Conservation (phyloP, 331 rosid genomes). For the Malus hybrid region DNA sequence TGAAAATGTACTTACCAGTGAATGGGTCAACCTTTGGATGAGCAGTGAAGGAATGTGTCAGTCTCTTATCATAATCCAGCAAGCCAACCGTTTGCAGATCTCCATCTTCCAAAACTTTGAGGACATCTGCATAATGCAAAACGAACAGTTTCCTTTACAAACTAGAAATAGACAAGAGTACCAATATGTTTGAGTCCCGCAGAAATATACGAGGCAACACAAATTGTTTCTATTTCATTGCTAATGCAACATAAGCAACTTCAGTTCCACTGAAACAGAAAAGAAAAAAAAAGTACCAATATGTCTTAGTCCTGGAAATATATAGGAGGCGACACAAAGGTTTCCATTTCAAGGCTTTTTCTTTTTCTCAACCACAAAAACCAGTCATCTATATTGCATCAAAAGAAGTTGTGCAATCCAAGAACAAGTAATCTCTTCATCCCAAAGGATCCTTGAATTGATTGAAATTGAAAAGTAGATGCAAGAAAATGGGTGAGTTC, state of each 20-base stretch:
- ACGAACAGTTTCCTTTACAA: conserved; percentile 13
- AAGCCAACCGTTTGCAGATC: too few relatives aligned
- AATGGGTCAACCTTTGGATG: conserved; percentile 97
- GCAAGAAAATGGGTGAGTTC: neutral
- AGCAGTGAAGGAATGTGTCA: conserved; percentile 59
- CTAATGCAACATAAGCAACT: conserved; percentile 10
- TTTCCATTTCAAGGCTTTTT: neutral
- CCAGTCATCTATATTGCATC: neutral
- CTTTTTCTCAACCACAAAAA: conserved; percentile 1
- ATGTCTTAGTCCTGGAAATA: neutral
- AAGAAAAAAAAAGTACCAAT: neutral
- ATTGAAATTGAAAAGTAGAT: neutral
- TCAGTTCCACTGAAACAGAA: conserved; percentile 18
- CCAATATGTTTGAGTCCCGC: neutral
- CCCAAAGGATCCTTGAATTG: neutral
- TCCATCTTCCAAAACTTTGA: conserved; percentile 92
- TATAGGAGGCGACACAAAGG: neutral
- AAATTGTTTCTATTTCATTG: neutral
- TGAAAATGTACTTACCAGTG: conserved; percentile 54
- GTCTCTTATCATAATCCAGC: too few relatives aligned
- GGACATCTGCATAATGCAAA: conserved; percentile 52
- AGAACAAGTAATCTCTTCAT: neutral
- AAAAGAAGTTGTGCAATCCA: neutral
- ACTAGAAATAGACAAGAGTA: conserved; percentile 11
- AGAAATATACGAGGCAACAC: neutral